These are phyloP conservation scores for Ogataea thermomethanolica DNA, from an alignment of 805 yeast species.

Conservation along the genomic window DNA sequence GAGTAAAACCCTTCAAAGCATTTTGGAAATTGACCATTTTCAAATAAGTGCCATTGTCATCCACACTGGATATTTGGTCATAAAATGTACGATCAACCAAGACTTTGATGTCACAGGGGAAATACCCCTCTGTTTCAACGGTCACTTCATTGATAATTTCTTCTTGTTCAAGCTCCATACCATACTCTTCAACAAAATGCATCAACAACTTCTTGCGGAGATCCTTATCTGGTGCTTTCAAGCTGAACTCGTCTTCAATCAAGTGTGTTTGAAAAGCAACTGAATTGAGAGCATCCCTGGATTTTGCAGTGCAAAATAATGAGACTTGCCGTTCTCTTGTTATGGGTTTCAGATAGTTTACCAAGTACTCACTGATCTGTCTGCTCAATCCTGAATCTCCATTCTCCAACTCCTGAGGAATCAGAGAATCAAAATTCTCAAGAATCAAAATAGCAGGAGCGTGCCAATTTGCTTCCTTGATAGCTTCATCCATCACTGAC, in stretches of 20 bases:
- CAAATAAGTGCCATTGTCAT: conserved; percentile 2
- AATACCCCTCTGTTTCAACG: conserved; percentile 81
- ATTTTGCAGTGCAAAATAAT: conserved; percentile 57
- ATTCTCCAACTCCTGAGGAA: conserved; percentile 59
- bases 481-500: conserved; percentile 46
- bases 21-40: conserved; percentile 41
- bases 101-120: conserved; percentile 75
- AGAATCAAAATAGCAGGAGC: conserved; percentile 71
- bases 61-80: conserved; percentile 33
- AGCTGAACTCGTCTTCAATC: conserved; percentile 55
- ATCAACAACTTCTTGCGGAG: conserved; percentile 39
- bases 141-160: conserved; percentile 51
- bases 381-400: conserved; percentile 58
- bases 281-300: conserved; percentile 63
- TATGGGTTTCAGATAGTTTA: conserved; percentile 41
- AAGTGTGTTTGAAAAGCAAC: conserved; percentile 64
- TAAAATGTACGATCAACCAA: conserved; percentile 68
- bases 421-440: conserved; percentile 73
- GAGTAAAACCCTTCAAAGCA: conserved; percentile 68
- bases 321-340: conserved; percentile 48
- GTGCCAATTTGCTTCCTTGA: conserved; percentile 55
- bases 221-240: conserved; percentile 67
- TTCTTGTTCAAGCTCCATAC: conserved; percentile 34
- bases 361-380: conserved; percentile 62
- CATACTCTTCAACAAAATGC: conserved; percentile 21